Evolutionary conservation across 441 rosid species (phyloP).

Genomic region (Euphorbia celastroides): DNA sequence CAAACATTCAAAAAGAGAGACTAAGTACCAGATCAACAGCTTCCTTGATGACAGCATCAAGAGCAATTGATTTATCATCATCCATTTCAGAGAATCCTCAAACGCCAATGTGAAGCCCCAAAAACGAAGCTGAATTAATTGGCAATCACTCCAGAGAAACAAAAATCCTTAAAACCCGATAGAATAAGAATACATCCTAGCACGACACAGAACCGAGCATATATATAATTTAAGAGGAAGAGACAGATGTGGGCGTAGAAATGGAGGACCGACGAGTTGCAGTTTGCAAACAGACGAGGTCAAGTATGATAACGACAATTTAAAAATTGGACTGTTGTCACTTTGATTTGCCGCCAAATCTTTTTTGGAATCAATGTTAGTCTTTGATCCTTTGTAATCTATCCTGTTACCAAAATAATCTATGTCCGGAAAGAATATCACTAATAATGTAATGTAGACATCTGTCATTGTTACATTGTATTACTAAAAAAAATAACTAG

Average conservation of each 20-base stretch:
- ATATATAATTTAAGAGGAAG: neutral
- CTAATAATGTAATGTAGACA: no score
- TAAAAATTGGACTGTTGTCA: no score
- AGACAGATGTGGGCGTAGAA: slow-evolving; percentile 16
- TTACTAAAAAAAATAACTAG: no score
- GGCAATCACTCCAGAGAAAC: neutral
- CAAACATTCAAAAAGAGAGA: neutral
- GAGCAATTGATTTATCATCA: slow-evolving; percentile 20
- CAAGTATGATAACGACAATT: no score
- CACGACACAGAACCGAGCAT: neutral
- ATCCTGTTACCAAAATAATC: no score
- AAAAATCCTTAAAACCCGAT: neutral
- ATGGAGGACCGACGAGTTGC: slow-evolving; percentile 9
- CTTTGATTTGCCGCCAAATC: no score
- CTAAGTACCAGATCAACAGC: slow-evolving; percentile 50
- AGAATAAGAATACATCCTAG: neutral
- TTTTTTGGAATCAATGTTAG: no score
- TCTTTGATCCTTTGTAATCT: no score
- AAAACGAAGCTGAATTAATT: neutral
- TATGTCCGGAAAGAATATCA: no score
- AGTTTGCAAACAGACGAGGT: slow-evolving; percentile 2
- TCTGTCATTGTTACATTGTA: no score
- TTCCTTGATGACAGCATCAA: slow-evolving; percentile 45
- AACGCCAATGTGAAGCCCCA: neutral
- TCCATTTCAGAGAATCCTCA: slow-evolving; percentile 10